A percentile compares a stretch with the other conserved stretches of the same genome.
phyloP scores from a whole-genome alignment of 257 asterid species.

The Osmanthus fragrans region DNA sequence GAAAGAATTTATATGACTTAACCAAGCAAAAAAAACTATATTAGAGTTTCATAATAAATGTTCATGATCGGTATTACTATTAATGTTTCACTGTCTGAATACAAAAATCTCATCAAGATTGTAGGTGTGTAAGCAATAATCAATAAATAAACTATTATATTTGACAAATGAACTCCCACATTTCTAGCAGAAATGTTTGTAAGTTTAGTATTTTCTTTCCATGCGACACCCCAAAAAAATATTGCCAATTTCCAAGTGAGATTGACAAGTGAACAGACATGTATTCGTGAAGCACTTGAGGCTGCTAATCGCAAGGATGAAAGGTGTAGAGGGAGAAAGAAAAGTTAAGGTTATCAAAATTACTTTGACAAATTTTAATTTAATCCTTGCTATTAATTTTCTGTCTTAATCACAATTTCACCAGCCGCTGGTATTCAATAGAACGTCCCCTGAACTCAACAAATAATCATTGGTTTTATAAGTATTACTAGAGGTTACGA shows the following conservation, averaged over 20 bases:
- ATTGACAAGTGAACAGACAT: neutral
- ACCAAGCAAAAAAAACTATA: neutral
- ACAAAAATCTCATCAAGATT: constrained; percentile 4
- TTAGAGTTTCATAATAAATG: constrained; percentile 12
- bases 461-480: neutral
- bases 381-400: neutral
- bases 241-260: neutral
- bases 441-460: constrained; percentile 5
- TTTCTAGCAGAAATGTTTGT: constrained; percentile 8
- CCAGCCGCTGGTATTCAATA: constrained; percentile 12
- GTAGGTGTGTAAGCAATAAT: constrained; percentile 11
- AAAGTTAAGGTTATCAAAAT: neutral
- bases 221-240: neutral
- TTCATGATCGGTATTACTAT: constrained; percentile 2
- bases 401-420: constrained; percentile 5
- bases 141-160: neutral
- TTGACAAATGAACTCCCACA: neutral
- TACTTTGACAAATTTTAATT: neutral
- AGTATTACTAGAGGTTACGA: neutral
- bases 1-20: neutral
- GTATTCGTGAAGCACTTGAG: neutral
- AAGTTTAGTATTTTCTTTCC: constrained; percentile 13
- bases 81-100: constrained; percentile 1
- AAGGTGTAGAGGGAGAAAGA: neutral
- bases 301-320: neutral